Conservation (phyloP, 2,329 filamentous ascomycete species). For the Claviceps digitariae region DNA sequence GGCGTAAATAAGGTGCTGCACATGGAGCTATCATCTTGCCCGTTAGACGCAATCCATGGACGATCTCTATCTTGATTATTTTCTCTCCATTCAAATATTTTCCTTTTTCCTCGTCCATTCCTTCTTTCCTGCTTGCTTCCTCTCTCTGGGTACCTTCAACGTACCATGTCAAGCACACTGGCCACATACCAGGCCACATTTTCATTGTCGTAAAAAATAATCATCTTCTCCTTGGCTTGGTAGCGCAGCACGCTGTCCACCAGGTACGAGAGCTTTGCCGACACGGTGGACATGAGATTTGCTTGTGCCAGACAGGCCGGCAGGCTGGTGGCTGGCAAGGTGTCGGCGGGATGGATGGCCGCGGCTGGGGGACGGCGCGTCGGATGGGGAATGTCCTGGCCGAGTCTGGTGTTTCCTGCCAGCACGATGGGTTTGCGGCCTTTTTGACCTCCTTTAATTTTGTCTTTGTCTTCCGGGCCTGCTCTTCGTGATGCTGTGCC, state of each 20-base stretch:
- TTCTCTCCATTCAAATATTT: too few relatives aligned
- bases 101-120: too few relatives aligned
- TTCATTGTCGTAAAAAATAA: constrained; percentile 85
- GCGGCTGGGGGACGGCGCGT: neutral
- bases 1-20: constrained; percentile 54
- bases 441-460: too few relatives aligned
- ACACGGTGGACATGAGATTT: constrained; percentile 63
- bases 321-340: constrained; percentile 9
- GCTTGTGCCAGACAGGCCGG: constrained; percentile 41
- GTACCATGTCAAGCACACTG: constrained; percentile 60
- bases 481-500: too few relatives aligned
- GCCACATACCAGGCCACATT: constrained; percentile 80
- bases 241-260: constrained; percentile 57
- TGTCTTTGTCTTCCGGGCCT: too few relatives aligned
- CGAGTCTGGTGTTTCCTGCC: too few relatives aligned
- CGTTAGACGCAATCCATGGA: neutral
- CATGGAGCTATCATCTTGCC: constrained; percentile 31
- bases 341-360: too few relatives aligned
- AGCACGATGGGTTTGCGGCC: too few relatives aligned
- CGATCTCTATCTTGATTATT: too few relatives aligned
- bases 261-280: constrained; percentile 77
- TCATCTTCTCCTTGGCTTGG: constrained; percentile 65
- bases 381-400: too few relatives aligned
- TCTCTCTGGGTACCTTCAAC: too few relatives aligned
- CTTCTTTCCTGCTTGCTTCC: too few relatives aligned